Percentiles rank a stretch among this genome's conserved stretches.
Conservation (phyloP, 2,329 filamentous ascomycete species). For the Colletotrichum navitas region DNA sequence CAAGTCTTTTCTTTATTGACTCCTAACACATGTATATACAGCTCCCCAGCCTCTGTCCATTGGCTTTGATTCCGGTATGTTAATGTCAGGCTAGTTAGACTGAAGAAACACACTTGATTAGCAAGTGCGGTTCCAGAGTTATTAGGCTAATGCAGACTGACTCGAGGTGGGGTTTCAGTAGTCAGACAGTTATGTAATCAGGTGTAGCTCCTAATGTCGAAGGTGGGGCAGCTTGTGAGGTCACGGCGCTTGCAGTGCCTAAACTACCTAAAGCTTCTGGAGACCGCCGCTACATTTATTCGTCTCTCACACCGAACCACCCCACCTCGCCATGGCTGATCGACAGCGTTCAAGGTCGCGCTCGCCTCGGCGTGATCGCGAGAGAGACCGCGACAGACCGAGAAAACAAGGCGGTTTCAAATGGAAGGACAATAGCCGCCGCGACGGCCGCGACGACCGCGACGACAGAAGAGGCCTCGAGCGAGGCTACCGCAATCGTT, state of each 20-base stretch:
- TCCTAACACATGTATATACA: background rate
- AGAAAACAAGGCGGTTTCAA: slow-evolving; percentile 58
- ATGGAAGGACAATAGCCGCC: slow-evolving; percentile 69
- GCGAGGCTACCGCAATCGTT: slow-evolving; percentile 61
- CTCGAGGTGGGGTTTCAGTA: no score
- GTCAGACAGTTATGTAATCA: background rate
- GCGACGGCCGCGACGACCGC: slow-evolving; percentile 59
- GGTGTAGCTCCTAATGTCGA: background rate
- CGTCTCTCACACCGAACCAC: background rate
- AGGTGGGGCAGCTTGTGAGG: background rate
- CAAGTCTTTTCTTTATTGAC: background rate
- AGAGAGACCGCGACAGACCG: slow-evolving; percentile 27
- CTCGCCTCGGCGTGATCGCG: slow-evolving; percentile 41
- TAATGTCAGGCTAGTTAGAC: background rate
- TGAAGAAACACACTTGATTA: background rate
- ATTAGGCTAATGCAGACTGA: no score
- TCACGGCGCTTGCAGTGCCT: background rate
- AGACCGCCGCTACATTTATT: background rate
- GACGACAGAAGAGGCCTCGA: slow-evolving; percentile 59
- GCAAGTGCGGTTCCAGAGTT: no score
- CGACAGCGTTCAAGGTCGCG: slow-evolving; percentile 38
- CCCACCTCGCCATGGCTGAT: slow-evolving; percentile 36
- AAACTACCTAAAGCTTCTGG: background rate
- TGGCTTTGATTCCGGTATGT: background rate
- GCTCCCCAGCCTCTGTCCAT: background rate